Evolutionary conservation across 176 grass and related monocot genomes (phyloP).

Genomic region (Eremochloa ophiuroides): DNA sequence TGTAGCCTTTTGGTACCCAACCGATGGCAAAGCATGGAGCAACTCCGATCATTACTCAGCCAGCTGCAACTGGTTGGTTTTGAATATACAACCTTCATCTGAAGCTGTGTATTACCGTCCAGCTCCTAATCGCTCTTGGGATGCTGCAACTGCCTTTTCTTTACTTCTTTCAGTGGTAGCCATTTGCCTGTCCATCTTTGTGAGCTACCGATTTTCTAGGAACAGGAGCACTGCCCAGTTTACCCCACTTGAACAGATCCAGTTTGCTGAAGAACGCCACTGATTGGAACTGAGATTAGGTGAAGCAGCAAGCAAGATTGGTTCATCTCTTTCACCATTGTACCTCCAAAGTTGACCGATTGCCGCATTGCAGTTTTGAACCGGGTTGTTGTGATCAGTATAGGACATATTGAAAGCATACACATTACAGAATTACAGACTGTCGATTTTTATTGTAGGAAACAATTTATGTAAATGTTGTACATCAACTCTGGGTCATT

Average conservation of each 20-base stretch:
- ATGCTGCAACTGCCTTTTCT: slow-evolving; percentile 70
- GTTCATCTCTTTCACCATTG: background rate
- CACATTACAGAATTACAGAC: background rate
- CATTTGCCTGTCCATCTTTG: slow-evolving; percentile 64
- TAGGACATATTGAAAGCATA: slow-evolving; percentile 12
- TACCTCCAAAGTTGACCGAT: background rate
- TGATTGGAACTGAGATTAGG: background rate
- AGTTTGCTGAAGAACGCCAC: slow-evolving; percentile 15
- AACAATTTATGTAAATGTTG: slow-evolving; percentile 26
- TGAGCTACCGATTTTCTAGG: slow-evolving; percentile 75
- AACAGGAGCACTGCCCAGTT: slow-evolving; percentile 56
- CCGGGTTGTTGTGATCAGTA: slow-evolving; percentile 4
- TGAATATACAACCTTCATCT: slow-evolving; percentile 65
- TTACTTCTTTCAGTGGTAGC: slow-evolving; percentile 85
- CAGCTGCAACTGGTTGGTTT: slow-evolving; percentile 84
- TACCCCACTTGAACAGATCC: slow-evolving; percentile 58
- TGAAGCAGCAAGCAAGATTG: background rate
- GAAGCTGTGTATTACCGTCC: slow-evolving; percentile 32
- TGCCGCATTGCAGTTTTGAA: slow-evolving; percentile 5
- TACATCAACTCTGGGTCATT: background rate
- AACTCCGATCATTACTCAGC: slow-evolving; percentile 83
- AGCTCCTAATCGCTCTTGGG: slow-evolving; percentile 70
- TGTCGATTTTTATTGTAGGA: slow-evolving; percentile 11
- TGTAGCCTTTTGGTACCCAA: slow-evolving; percentile 95
- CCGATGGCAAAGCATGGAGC: slow-evolving; percentile 58